Evolutionary conservation across 306 rosid species (phyloP).

Genomic region (Sicyos baderoa): DNA sequence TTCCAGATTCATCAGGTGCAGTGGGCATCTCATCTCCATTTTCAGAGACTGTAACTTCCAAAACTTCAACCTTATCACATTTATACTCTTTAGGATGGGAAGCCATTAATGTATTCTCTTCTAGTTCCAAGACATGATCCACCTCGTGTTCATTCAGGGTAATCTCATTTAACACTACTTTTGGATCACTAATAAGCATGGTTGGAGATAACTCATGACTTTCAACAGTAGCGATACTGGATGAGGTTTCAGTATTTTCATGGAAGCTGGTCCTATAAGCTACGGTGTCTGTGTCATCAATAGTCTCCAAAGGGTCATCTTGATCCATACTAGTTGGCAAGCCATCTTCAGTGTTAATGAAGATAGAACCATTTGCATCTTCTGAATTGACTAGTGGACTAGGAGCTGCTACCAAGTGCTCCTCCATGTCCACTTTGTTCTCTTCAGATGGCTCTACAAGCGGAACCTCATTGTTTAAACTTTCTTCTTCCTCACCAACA

Average conservation of each 20-base stretch:
- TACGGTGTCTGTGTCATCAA: neutral
- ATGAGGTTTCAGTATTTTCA: neutral
- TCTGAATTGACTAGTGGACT: neutral
- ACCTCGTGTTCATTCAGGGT: conserved; percentile 2
- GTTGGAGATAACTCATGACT: neutral
- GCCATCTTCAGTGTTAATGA: conserved; percentile 5
- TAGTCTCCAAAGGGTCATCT: conserved; percentile 20
- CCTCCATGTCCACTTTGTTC: conserved; percentile 17
- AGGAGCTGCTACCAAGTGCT: conserved; percentile 19
- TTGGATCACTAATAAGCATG: neutral
- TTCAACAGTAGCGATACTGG: conserved; percentile 1
- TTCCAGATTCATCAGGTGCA: neutral
- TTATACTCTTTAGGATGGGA: neutral
- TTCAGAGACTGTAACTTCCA: neutral
- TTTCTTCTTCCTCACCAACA: conserved; percentile 12
- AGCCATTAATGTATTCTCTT: neutral
- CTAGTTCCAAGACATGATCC: conserved; percentile 1
- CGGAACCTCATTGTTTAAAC: conserved; percentile 3
- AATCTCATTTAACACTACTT: neutral
- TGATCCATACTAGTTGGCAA: conserved; percentile 12
- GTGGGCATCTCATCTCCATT: conserved; percentile 10
- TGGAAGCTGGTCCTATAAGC: neutral
- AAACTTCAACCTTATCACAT: conserved; percentile 1
- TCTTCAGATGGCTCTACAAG: conserved; percentile 13
- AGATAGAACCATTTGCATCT: conserved; percentile 4